A percentile compares a stretch with the other conserved stretches of the same genome.
These are phyloP conservation scores for Colletotrichum falcatum DNA, from an alignment of 2,329 filamentous ascomycete species.

Conservation along the genomic window DNA sequence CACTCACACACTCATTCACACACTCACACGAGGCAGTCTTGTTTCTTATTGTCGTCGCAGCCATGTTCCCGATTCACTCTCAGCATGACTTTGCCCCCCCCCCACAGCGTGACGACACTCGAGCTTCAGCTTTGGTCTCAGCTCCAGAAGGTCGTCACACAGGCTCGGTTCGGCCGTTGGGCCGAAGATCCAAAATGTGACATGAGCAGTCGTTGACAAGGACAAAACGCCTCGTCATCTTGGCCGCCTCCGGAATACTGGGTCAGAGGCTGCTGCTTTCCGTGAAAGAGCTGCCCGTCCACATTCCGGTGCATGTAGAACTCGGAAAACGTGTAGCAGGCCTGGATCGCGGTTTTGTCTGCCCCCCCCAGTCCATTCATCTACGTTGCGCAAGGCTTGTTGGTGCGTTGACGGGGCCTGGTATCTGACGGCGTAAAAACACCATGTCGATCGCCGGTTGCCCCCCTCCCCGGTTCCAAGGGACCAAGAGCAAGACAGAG, in stretches of 20 bases:
- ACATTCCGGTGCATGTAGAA: background rate
- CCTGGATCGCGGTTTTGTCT: no score
- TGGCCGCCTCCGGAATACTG: background rate
- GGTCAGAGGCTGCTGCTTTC: background rate
- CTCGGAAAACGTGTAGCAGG: background rate
- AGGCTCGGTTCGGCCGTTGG: slow-evolving; percentile 4
- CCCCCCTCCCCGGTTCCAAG: no score
- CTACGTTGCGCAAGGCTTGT: background rate
- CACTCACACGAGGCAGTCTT: background rate
- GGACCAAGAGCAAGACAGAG: background rate
- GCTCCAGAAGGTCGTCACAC: background rate
- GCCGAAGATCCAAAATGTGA: background rate
- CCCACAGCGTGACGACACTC: background rate
- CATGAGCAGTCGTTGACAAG: background rate
- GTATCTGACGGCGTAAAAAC: background rate
- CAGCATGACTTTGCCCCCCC: background rate
- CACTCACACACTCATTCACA: no score
- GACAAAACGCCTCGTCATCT: background rate
- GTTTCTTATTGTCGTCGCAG: background rate
- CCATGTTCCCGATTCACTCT: no score
- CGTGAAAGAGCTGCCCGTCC: background rate
- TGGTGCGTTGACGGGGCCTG: no score
- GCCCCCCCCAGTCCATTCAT: background rate
- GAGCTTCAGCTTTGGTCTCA: background rate
- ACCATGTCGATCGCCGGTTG: background rate